Conservation (phyloP, 805 yeast species). For the Sugiyamaella boreocaroliniensis region DNA sequence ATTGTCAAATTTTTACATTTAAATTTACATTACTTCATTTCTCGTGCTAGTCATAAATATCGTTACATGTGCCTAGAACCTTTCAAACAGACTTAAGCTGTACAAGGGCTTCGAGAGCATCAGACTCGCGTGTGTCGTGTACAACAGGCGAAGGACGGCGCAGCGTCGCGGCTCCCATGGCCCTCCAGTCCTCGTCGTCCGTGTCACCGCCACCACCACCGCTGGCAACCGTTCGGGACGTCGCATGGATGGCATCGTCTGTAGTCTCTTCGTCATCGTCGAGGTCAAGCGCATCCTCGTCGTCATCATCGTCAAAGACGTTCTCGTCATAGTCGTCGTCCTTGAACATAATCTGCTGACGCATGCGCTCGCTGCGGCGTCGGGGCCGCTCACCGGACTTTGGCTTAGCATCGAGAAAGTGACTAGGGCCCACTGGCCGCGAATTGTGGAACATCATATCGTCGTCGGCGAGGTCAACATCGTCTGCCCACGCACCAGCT, state of each 20-base stretch:
- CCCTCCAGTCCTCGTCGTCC: conserved; percentile 96
- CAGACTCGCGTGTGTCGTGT: conserved; percentile 36
- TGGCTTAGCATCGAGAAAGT: not conserved
- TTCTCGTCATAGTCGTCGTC: conserved; percentile 28
- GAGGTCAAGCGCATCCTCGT: conserved; percentile 20
- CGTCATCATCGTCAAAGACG: conserved; percentile 31
- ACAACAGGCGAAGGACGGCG: conserved; percentile 30
- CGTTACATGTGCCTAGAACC: not conserved
- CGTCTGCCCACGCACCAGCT: conserved; percentile 24
- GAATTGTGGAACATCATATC: conserved; percentile 29
- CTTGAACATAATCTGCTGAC: conserved; percentile 16
- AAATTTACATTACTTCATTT: conserved; percentile 32
- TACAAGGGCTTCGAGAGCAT: conserved; percentile 62
- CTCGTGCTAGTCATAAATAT: conserved; percentile 9
- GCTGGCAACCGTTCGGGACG: conserved; percentile 3
- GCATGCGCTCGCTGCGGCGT: conserved; percentile 5
- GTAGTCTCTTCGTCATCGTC: conserved; percentile 3
- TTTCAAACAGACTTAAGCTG: conserved; percentile 38
- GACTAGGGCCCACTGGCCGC: not conserved
- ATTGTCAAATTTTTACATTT: not conserved
- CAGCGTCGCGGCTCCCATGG: conserved; percentile 73
- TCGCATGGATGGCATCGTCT: conserved; percentile 5
- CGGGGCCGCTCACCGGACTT: conserved; percentile 1
- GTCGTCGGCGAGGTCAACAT: conserved; percentile 28
- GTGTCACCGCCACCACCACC: conserved; percentile 51